These are phyloP conservation scores for Nannizziopsis barbatae DNA, from an alignment of 2,329 filamentous ascomycete species.

Conservation along the genomic window DNA sequence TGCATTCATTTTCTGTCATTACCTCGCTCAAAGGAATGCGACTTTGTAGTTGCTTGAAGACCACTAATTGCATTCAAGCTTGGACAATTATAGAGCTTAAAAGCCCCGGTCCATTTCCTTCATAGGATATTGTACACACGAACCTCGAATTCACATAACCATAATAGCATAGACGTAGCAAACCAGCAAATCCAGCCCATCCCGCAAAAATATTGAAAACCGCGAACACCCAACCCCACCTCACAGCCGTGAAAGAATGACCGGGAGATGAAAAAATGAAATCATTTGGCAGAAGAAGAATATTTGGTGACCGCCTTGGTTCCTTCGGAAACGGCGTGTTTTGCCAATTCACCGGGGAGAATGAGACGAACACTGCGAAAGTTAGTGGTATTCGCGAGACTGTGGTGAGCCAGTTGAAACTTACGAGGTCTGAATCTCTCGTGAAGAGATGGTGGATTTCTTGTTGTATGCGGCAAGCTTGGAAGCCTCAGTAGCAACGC, in stretches of 20 bases:
- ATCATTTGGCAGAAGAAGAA: constrained; percentile 97
- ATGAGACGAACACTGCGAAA: constrained; percentile 69
- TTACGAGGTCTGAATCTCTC: constrained; percentile 95
- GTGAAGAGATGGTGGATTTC: constrained; percentile 99
- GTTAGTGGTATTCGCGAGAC: background rate
- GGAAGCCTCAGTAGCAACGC: constrained; percentile 93
- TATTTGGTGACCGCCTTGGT: constrained; percentile 99
- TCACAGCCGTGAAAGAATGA: constrained; percentile 34
- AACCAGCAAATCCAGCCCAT: constrained; percentile 31
- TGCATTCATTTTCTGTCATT: background rate
- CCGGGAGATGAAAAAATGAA: constrained; percentile 30
- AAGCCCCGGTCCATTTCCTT: constrained; percentile 3
- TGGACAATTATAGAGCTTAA: background rate
- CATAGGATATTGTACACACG: constrained; percentile 8
- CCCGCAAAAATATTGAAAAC: constrained; percentile 32
- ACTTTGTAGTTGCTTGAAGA: background rate
- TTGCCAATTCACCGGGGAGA: constrained; percentile 94
- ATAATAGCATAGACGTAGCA: constrained; percentile 20
- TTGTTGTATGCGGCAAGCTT: constrained; percentile 99
- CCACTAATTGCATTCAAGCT: background rate
- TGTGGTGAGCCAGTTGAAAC: constrained; percentile 25
- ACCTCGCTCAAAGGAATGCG: background rate
- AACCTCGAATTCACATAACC: constrained; percentile 5
- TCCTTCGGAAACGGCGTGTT: constrained; percentile 98
- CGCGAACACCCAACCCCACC: constrained; percentile 24